phyloP scores from a whole-genome alignment of 1,284 basidiomycete species.

The Leccinum fuscescens region DNA sequence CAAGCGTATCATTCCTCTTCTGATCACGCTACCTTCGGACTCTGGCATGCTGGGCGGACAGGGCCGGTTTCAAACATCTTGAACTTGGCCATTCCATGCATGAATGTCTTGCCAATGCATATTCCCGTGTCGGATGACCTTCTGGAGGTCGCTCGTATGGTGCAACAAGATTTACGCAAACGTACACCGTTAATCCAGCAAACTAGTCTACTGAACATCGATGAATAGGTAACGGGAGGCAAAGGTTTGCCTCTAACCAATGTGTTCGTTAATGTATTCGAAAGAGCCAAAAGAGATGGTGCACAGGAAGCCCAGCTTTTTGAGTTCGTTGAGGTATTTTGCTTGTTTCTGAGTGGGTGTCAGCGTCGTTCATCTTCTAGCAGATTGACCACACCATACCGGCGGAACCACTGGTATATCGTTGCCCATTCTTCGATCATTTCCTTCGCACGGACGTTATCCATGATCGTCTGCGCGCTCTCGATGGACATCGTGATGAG shows the following conservation, averaged over 20 bases:
- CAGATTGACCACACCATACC: slow-evolving; percentile 39
- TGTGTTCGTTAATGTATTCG: slow-evolving; percentile 48
- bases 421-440: slow-evolving; percentile 15
- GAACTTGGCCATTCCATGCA: slow-evolving; percentile 43
- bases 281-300: slow-evolving; percentile 26
- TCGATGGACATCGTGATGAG: slow-evolving; percentile 38
- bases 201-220: slow-evolving; percentile 38
- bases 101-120: slow-evolving; percentile 47
- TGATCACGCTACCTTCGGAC: slow-evolving; percentile 39
- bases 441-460: no score
- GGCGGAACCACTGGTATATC: slow-evolving; percentile 6
- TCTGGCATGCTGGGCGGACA: slow-evolving; percentile 48
- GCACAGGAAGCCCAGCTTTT: slow-evolving; percentile 11
- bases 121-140: slow-evolving; percentile 26
- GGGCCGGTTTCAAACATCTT: slow-evolving; percentile 36
- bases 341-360: not conserved
- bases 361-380: slow-evolving; percentile 1
- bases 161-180: slow-evolving; percentile 39
- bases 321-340: slow-evolving; percentile 8
- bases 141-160: slow-evolving; percentile 31
- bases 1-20: slow-evolving; percentile 37
- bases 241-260: slow-evolving; percentile 39
- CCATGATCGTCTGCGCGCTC: no score
- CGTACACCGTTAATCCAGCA: slow-evolving; percentile 45
- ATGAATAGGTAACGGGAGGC: slow-evolving; percentile 36